Conservation (phyloP, 1,139 yeast species). For the Taphrina deformans region DNA sequence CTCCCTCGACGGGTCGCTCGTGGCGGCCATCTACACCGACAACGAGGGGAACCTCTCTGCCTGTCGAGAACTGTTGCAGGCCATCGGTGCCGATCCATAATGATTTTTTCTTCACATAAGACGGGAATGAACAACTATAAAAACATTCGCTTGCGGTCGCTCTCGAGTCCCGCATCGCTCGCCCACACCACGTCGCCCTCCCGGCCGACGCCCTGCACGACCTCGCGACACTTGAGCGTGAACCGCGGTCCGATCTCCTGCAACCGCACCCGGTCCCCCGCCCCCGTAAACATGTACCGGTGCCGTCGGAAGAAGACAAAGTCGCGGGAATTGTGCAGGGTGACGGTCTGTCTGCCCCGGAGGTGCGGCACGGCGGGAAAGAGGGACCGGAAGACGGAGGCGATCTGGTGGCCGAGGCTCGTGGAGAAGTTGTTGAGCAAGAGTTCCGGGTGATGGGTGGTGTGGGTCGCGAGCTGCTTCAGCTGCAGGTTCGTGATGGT, state of each 20-base stretch:
- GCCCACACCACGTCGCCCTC: constrained; percentile 33
- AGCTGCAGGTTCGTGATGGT: constrained; percentile 76
- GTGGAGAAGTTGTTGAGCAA: constrained; percentile 89
- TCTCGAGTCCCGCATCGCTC: constrained; percentile 33
- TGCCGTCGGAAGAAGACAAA: constrained; percentile 93
- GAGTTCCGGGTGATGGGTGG: constrained; percentile 87
- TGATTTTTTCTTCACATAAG: background rate
- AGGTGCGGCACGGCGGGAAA: constrained; percentile 92
- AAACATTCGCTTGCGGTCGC: constrained; percentile 24
- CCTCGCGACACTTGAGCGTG: constrained; percentile 79
- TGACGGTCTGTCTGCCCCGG: constrained; percentile 91
- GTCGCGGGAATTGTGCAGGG: constrained; percentile 94
- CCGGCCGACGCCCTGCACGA: constrained; percentile 72
- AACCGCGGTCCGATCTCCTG: constrained; percentile 97
- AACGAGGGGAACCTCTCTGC: constrained; percentile 12
- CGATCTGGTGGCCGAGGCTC: constrained; percentile 87
- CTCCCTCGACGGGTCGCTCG: constrained; percentile 14
- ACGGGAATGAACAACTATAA: background rate
- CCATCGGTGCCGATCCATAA: background rate
- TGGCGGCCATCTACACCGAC: constrained; percentile 29
- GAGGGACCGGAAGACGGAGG: constrained; percentile 82
- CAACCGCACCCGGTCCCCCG: constrained; percentile 76
- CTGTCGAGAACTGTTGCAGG: constrained; percentile 27
- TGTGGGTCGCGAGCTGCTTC: constrained; percentile 79
- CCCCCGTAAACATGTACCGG: constrained; percentile 77